A percentile compares a stretch with the other conserved stretches of the same genome.
Conservation (phyloP, 192 early-diverging fungal genomes). For the Ambispora gerdemannii region DNA sequence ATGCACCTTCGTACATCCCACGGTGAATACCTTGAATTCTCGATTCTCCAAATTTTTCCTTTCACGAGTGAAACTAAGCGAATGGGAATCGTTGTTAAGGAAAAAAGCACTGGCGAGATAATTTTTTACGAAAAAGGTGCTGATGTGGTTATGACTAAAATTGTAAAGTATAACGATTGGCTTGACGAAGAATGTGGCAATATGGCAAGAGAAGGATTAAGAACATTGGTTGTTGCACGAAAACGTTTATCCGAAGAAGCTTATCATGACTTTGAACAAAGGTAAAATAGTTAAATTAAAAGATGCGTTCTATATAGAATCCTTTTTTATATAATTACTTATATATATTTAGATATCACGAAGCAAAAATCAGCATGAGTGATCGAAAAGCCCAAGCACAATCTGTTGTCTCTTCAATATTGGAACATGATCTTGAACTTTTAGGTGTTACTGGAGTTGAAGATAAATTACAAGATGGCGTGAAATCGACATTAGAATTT, state of each 20-base stretch:
- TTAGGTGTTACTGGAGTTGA: constrained; percentile 94
- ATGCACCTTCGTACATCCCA: constrained; percentile 62
- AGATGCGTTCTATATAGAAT: not conserved
- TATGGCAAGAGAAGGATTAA: constrained; percentile 92
- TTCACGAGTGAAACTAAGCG: constrained; percentile 98
- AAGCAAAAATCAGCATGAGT: constrained; percentile 68
- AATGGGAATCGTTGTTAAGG: constrained; percentile 90
- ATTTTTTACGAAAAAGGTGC: constrained; percentile 94
- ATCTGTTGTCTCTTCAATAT: constrained; percentile 55
- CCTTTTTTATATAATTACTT: not conserved
- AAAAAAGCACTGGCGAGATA: constrained; percentile 68
- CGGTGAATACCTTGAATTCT: constrained; percentile 60
- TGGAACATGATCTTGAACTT: constrained; percentile 87
- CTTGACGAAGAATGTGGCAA: constrained; percentile 96
- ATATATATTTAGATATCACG: constrained; percentile 47
- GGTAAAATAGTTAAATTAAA: constrained; percentile 31
- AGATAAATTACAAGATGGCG: constrained; percentile 92
- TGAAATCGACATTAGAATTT: constrained; percentile 83
- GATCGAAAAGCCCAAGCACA: constrained; percentile 71
- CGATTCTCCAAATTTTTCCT: constrained; percentile 91
- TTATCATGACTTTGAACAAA: constrained; percentile 62
- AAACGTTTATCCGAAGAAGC: constrained; percentile 73
- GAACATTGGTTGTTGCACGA: constrained; percentile 89
- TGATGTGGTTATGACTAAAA: constrained; percentile 82
- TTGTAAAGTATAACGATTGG: constrained; percentile 94